Percentiles rank a stretch among this genome's conserved stretches.
phyloP scores from a whole-genome alignment of 2,329 filamentous ascomycete species.

The Diplodia seriata region DNA sequence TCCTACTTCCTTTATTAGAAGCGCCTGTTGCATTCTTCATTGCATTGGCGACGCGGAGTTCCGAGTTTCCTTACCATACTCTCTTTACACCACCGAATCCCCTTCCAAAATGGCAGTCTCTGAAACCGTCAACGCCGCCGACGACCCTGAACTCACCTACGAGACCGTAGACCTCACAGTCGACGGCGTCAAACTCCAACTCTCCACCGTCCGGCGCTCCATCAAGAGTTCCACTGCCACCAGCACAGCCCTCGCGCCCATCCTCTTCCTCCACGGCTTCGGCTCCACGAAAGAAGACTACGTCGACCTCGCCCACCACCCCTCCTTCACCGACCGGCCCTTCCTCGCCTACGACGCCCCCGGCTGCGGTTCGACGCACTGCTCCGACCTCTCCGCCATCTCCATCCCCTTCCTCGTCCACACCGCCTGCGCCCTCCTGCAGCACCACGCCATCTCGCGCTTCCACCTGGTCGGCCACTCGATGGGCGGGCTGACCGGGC shows the following conservation, averaged over 20 bases:
- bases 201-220: constrained; percentile 4
- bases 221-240: not conserved
- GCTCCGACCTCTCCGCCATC: constrained; percentile 34
- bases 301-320: constrained; percentile 36
- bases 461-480: constrained; percentile 42
- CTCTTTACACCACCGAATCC: too few species aligned
- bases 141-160: not conserved
- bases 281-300: constrained; percentile 42
- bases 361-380: constrained; percentile 37
- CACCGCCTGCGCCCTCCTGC: constrained; percentile 34
- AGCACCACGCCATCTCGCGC: constrained; percentile 30
- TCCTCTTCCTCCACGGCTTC: constrained; percentile 40
- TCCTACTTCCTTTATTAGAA: not conserved
- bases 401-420: constrained; percentile 36
- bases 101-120: not conserved
- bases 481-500: constrained; percentile 39
- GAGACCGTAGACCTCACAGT: not conserved
- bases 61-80: not conserved
- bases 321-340: constrained; percentile 33
- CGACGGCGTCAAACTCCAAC: not conserved
- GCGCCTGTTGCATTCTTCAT: not conserved
- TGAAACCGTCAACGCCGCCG: not conserved
- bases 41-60: not conserved
- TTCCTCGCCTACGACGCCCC: constrained; percentile 40
- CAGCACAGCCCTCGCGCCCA: constrained; percentile 27